Evolutionary conservation across 2,329 filamentous ascomycete genomes (phyloP), one percentile per base, ranked within the genome.

Genomic region (Xylariaceae sp.): DNA sequence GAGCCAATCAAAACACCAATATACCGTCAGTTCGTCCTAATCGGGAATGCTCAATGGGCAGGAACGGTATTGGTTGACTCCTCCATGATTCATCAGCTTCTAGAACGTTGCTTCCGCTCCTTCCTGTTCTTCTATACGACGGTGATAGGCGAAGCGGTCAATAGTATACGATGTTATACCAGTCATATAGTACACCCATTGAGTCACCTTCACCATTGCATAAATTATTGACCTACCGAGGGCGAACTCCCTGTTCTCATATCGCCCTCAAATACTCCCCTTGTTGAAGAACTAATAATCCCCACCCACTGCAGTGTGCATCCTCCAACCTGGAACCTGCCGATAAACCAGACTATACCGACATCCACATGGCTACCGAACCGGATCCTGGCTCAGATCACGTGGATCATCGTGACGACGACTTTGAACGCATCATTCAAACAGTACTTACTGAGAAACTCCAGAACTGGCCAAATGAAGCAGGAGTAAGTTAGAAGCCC

Each of bases 401-500:
- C 5, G 27, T 19, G 10, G 44, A 45, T 14, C 16, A 37, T 14
- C 55, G 53, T 36, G 55, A 59, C 8, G 47, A 53, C 25, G 59
- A 59, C 16, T 59, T 58, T 33, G 55, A 61, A 32, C 40, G 25
- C 14, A 49, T 49, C 16, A 57, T 58, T 2, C 50, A 54, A 36
- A 51, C 25, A 11, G 49, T 53, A 35, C 27, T 44, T 10, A 6
- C 49, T 6, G 52, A 49, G 4, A 45, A 58, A 3, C 59, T 60
- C 34, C 52, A 72, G 22, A 66, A 74, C 46, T 78, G 75, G 74
- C 74, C 75, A 2, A 77, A 77, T 49, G 66, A 71, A 16, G 63
- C 69, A 45, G 75, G 75, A 10, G 74, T 76, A 66, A 54, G 70
- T 60, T 11, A 16, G 27, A 42, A 29, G 27, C 22, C 23, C 38